Evolutionary conservation across 331 rosid genomes (phyloP), one percentile per base, ranked within the genome.

Genomic region (Malus hybrid): DNA sequence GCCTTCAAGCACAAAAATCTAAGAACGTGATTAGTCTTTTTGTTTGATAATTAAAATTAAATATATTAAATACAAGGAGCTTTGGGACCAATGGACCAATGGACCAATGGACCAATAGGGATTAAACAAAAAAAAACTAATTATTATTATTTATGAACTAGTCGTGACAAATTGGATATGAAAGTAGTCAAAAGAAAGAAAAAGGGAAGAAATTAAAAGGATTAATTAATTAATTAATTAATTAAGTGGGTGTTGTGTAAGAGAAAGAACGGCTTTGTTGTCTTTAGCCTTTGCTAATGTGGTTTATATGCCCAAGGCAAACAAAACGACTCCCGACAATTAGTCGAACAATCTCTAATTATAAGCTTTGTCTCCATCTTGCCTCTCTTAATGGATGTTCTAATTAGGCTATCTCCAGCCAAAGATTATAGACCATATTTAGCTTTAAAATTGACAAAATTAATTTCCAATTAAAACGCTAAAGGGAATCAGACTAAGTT

Each of bases 131-230:
- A 18, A 36, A 8, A 36, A 8, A 7, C 11, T 18, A 39, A 39
- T 27, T 20, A 8, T 44, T 24, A 72, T 73, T 24, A 24, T 73
- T 4, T 42, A 39, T 73, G n/a, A 60, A 73, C 77, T 36, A 5
- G 42, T 39, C 12, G 67, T 3, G 76, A 73, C 18, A 59, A 59
- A 36, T 56, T 72, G 76, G 27, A 73, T 28, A 32, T 64, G 75
- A 65, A 68, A 71, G 75, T 57, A 48, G 83, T 70, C 69, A 82
- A 79, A 48, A 73, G 39, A 44, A 69, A 73, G 6, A 34, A 12
- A 63, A 7, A 64, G 3, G 31, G 6, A 36, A 24, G 14, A 4
- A 11, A 33, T 2, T 16, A 10, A 34, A 55, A 55, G 0, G 20
- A 14, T 52, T 10, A 1, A 29, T 39, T 15, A 42, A 39, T 54